Evolutionary conservation across 768 basidiomycete species (phyloP).

Genomic region (Serendipita sp.): DNA sequence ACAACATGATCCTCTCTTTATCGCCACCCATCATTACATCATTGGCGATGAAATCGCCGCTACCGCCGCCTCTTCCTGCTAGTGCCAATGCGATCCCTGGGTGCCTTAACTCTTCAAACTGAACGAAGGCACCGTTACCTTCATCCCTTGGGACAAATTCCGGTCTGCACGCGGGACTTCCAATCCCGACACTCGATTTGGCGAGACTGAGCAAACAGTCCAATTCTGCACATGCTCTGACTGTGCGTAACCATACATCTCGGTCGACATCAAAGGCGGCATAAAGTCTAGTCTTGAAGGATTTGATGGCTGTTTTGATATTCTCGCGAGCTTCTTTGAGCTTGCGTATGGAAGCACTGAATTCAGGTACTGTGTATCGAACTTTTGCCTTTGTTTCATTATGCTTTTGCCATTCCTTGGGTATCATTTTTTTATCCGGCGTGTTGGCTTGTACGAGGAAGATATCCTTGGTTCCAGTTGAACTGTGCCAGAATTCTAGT

Average conservation of each 20-base stretch:
- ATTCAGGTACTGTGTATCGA: conserved; percentile 63
- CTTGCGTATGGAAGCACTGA: conserved; percentile 52
- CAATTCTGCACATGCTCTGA: conserved; percentile 82
- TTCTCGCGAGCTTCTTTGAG: conserved; percentile 92
- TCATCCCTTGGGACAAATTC: conserved; percentile 50
- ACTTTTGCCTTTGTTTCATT: conserved; percentile 56
- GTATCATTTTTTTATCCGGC: conserved; percentile 41
- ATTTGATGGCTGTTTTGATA: conserved; percentile 59
- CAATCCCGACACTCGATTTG: conserved; percentile 74
- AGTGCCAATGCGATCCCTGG: conserved; percentile 54
- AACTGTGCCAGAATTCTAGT: conserved; percentile 58
- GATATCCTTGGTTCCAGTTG: conserved; percentile 82
- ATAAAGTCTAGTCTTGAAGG: conserved; percentile 66
- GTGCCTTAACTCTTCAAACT: conserved; percentile 82
- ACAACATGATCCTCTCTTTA: conserved; percentile 53
- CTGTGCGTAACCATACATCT: conserved; percentile 61
- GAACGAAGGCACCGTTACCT: conserved; percentile 54
- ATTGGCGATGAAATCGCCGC: conserved; percentile 73
- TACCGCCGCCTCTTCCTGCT: conserved; percentile 27
- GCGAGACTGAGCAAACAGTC: conserved; percentile 90
- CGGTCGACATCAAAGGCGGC: conserved; percentile 72
- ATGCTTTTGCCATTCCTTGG: conserved; percentile 69
- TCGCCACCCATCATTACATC: conserved; percentile 70
- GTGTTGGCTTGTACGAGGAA: conserved; percentile 67
- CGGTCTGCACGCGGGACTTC: conserved; percentile 88